phyloP scores from a whole-genome alignment of 306 rosid species.

The Pyrus pyrifolia region DNA sequence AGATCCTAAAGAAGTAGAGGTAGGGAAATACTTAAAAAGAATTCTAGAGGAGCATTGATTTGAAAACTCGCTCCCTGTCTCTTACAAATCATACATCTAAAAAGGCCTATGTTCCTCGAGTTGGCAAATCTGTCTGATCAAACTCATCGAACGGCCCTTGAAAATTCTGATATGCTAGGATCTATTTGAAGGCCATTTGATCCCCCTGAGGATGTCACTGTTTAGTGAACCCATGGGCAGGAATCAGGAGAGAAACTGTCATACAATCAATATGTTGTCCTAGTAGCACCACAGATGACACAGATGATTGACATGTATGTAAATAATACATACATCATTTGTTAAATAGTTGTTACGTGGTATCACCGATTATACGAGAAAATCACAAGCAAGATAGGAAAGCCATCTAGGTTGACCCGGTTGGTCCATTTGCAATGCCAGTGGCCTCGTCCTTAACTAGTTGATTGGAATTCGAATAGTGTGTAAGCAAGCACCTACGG shows the following conservation, averaged over 20 bases:
- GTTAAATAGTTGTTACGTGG: no score
- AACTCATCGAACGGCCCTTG: neutral
- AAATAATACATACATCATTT: no score
- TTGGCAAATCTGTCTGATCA: conserved; percentile 32
- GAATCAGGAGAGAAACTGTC: no score
- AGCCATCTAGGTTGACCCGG: conserved; percentile 34
- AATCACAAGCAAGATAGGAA: neutral
- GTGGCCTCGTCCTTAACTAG: conserved; percentile 9
- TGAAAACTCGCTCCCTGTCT: no score
- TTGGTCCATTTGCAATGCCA: conserved; percentile 13
- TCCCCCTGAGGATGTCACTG: neutral
- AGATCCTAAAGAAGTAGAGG: conserved; percentile 16
- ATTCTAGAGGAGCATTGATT: no score
- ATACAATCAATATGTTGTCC: neutral
- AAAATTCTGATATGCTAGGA: no score
- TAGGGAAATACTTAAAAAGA: conserved; percentile 4
- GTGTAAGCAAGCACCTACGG: neutral
- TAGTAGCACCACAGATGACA: neutral
- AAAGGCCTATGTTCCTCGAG: conserved; percentile 18
- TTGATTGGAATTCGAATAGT: neutral
- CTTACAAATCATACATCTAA: no score
- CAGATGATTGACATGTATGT: neutral
- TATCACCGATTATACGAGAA: no score
- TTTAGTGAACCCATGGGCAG: neutral
- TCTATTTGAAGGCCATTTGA: conserved; percentile 3